phyloP scores from a whole-genome alignment of 1,284 basidiomycete species.

The Cutaneotrichosporon spelunceum region DNA sequence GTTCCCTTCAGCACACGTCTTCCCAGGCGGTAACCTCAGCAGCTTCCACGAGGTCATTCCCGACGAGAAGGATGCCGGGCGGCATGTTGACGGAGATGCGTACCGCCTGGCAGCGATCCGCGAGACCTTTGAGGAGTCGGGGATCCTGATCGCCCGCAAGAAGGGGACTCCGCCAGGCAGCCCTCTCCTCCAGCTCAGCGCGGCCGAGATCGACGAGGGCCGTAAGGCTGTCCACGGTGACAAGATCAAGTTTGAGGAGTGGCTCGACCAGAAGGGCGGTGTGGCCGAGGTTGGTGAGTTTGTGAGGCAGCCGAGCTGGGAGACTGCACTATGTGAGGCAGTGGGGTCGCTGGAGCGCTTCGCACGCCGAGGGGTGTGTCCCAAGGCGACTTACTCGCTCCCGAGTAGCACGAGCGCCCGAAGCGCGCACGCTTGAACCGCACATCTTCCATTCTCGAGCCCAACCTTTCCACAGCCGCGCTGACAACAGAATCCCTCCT shows the following conservation, averaged over 20 bases:
- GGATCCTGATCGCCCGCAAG: conserved; percentile 22
- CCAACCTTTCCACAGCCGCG: neutral
- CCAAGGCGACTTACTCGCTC: too few species aligned
- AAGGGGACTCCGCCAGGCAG: neutral
- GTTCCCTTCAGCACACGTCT: conserved; percentile 56
- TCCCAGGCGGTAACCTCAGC: conserved; percentile 50
- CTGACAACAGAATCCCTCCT: conserved; percentile 16
- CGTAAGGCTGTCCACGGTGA: conserved; percentile 17
- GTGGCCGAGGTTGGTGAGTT: conserved; percentile 14
- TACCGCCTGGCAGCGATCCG: conserved; percentile 24
- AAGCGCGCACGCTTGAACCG: too few species aligned
- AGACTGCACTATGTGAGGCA: neutral
- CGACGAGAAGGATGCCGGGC: neutral
- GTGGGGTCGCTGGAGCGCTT: neutral
- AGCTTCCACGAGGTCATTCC: conserved; percentile 43
- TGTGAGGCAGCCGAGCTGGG: neutral
- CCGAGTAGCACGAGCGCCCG: too few species aligned
- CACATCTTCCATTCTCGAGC: too few species aligned
- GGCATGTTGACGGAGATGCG: conserved; percentile 16
- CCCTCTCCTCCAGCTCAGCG: conserved; percentile 14
- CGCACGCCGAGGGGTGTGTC: neutral
- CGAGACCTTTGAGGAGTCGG: conserved; percentile 26
- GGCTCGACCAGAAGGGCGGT: conserved; percentile 16
- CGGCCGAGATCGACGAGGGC: conserved; percentile 8
- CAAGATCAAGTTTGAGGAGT: conserved; percentile 21